Conservation (phyloP, 2,329 filamentous ascomycete species). For the Aplosporella prunicola region DNA sequence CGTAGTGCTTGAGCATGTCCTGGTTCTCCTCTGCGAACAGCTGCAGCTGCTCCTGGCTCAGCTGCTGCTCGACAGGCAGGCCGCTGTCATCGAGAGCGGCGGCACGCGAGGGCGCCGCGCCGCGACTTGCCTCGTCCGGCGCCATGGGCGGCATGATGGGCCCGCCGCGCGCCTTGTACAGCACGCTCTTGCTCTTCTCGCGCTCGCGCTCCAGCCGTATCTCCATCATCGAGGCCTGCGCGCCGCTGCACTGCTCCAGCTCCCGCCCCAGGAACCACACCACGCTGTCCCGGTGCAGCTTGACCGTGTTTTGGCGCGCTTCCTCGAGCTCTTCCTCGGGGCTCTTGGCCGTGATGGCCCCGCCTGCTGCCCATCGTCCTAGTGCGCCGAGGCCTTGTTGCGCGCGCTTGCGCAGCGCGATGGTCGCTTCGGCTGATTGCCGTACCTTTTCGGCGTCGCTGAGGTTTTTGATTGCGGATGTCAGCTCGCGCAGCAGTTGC, state of each 20-base stretch:
- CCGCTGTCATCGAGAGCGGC: conserved; percentile 16
- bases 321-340: conserved; percentile 65
- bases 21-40: conserved; percentile 91
- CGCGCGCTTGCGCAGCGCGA: conserved; percentile 62
- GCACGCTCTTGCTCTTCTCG: conserved; percentile 79
- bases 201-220: conserved; percentile 72
- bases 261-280: conserved; percentile 70
- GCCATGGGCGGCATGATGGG: conserved; percentile 18
- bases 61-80: conserved; percentile 42
- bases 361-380: conserved; percentile 59
- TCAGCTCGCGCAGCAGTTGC: conserved; percentile 73
- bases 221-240: conserved; percentile 90
- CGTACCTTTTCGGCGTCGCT: conserved; percentile 75
- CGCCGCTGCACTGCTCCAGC: conserved; percentile 64
- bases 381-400: conserved; percentile 52
- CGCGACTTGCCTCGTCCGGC: conserved; percentile 7
- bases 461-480: conserved; percentile 68
- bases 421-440: conserved; percentile 60
- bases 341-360: conserved; percentile 42
- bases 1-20: conserved; percentile 85
- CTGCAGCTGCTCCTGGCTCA: conserved; percentile 79
- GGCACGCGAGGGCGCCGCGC: background rate
- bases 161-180: conserved; percentile 55
- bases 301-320: conserved; percentile 55
- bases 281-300: conserved; percentile 68